Base-by-base conservation (phyloP, 371 early-diverging fungal species). In the Syncephalis plumigaleata region DNA sequence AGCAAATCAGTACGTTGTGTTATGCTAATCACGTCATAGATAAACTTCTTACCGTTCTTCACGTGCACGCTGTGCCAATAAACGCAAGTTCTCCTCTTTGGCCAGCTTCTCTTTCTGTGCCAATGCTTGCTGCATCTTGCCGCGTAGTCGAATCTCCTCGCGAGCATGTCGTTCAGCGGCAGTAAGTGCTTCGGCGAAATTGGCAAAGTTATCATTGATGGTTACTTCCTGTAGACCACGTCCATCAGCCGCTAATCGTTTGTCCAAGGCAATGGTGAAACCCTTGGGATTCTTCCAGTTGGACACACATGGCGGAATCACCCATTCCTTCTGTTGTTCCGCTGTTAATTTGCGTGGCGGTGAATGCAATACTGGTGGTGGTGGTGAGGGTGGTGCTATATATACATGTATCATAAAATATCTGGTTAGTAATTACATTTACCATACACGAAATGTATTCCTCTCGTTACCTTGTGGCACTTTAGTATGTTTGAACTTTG, bases 271-370 rank as follows among this genome's bases (percentile, higher is more conserved):
- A 51, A 98, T 92, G 17, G 95, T 94, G 59, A 87, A 96, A 46
- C 98, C 98, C 59, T 95, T 92, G 45, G 91, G 84, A 66, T 98
- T 98, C 69, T 95, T 98, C 97, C 97, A 98, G 64, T 93, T 95
- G 50, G 88, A 87, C 38, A 98, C 90, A 55, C 89, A 91, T 16
- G 96, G 95, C 25, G 98, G 98, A 49, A 98, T 89, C 9, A 81
- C 70, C 98, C 98, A 97, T 46, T 86, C 85, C 42, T 77, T 75
- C 59, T 91, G 91, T 66, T 95, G 94, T 56, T 94, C 84, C 4
- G 87, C 88, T 2, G 91, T 80, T 17, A 91, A 71, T 60, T 89
- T 93, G 25, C 94, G 83, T 16, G 96, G 91, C 37, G 98, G 98
- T 21, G 94, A 92, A 55, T 94, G 96, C 70, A 97, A 68, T 11